phyloP scores from a whole-genome alignment of 495 filamentous ascomycete genomes.

The Astrothelium subdiscretum region DNA sequence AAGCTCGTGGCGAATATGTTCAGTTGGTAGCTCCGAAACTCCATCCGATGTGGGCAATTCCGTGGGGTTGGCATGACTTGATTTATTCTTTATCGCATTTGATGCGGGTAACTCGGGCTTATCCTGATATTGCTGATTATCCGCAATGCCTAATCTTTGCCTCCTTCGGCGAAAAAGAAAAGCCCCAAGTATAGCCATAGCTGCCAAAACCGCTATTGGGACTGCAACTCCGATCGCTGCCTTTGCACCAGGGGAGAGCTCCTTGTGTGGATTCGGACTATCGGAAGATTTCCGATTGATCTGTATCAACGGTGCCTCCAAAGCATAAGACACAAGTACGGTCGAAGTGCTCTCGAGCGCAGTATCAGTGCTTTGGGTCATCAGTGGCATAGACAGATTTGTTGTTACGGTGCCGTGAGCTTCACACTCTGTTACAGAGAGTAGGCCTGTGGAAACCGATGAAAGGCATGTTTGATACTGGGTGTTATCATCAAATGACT shows the following conservation, averaged over 20 bases:
- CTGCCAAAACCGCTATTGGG: not conserved
- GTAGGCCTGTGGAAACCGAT: too few relatives aligned
- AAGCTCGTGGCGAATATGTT: not conserved
- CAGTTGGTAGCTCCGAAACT: not conserved
- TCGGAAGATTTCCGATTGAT: not conserved
- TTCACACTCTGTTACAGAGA: too few relatives aligned
- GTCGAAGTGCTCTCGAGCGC: too few relatives aligned
- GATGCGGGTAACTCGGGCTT: not conserved
- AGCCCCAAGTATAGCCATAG: not conserved
- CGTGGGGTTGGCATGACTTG: too few relatives aligned
- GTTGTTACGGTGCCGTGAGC: too few relatives aligned
- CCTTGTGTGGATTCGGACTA: not conserved
- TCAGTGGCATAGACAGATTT: too few relatives aligned
- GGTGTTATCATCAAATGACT: too few relatives aligned
- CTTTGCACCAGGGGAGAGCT: not conserved
- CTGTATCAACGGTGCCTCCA: not conserved
- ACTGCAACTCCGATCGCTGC: not conserved
- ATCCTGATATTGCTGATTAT: not conserved
- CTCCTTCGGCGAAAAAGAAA: not conserved
- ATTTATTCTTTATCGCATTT: not conserved
- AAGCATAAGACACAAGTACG: too few relatives aligned
- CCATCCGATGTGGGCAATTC: not conserved
- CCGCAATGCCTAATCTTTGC: not conserved
- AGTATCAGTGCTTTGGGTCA: too few relatives aligned
- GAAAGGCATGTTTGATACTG: too few relatives aligned